Base-by-base conservation (phyloP, 2,329 filamentous ascomycete genomes). In the Colletotrichum liriopes region DNA sequence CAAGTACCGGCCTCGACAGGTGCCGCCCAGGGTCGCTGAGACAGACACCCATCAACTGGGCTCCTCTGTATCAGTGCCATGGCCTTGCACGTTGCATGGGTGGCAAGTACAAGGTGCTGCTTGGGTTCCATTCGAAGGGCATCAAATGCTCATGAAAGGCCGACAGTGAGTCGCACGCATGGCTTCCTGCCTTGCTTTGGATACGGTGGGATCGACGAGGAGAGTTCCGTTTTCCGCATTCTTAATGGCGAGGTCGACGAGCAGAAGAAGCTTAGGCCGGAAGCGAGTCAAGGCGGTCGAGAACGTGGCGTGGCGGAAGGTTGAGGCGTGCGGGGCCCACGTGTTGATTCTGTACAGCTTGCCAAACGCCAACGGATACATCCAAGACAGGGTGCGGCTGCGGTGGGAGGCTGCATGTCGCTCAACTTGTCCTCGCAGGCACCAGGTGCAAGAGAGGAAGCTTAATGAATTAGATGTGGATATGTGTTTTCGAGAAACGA, bases 1-100 rank as follows among this genome's bases (percentile, higher is more conserved):
- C 67, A 72, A 72, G 65, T 69, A 64, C 69, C 69, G 65, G 65
- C 69, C 18, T 65, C 39, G 16, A 69, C 45, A 60, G 65, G 29
- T 64, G 59, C 65, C 65, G 65, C 59, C 26, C 37, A 37, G 64
- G 47, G 60, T 61, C 51, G 43, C 49, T 43, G 43, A 52, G 56
- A 49, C 43, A 51, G 18, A 8, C 49, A 14, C 47, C n/a, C 69
- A 37, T 69, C 56, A 61, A 61, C 65, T 39, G 65, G 69, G 58
- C 58, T 58, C 54, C 58, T 55, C 39, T 29, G 41, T 29, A 23
- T 43, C 63, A 35, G 14, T 61, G 35, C 56, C 56, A 60, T 55
- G 58, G 59, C 37, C 52, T n/a, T n/a, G 45, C 39, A 43, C 65
- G 35, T 55, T 26, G 37, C 61, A 54, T 26, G 35, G 23, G 45